Percentiles rank a stretch among this genome's conserved stretches.
Conservation (phyloP, 352 stramenopile species). For the Globisporangium rhizosaccharum region DNA sequence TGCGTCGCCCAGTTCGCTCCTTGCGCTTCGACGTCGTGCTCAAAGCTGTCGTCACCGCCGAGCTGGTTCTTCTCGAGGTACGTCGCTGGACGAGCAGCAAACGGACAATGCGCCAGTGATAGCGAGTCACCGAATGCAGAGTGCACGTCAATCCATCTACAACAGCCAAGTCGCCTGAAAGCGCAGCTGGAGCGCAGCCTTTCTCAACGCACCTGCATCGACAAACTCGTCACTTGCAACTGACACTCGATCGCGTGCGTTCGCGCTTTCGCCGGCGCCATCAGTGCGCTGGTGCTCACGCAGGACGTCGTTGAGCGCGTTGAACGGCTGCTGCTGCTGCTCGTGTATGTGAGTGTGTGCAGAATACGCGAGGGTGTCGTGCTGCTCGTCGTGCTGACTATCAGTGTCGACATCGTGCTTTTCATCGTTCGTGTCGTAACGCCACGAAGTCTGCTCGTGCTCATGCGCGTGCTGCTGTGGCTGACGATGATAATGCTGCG, state of each 20-base stretch:
- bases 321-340: not conserved
- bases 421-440: not conserved
- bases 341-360: constrained; percentile 23
- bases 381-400: not conserved
- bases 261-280: constrained; percentile 4
- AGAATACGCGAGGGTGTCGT: constrained; percentile 20
- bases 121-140: not conserved
- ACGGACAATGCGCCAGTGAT: not conserved
- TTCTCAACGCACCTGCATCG: constrained; percentile 46
- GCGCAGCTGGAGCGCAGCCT: not conserved
- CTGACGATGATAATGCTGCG: not conserved
- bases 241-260: constrained; percentile 6
- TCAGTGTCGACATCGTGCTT: not conserved
- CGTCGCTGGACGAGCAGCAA: constrained; percentile 18
- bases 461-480: not conserved
- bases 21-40: constrained; percentile 23
- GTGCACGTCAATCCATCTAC: not conserved
- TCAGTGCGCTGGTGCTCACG: constrained; percentile 4
- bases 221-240: constrained; percentile 58
- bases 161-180: not conserved
- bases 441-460: not conserved
- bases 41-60: constrained; percentile 39
- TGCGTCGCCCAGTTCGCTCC: constrained; percentile 11
- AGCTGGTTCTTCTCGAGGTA: constrained; percentile 48
- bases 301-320: constrained; percentile 4